Percentiles rank a stretch among this genome's conserved stretches.
Evolutionary conservation across 352 stramenopile genomes (phyloP).

Genomic region (Phytophthora palmivora): DNA sequence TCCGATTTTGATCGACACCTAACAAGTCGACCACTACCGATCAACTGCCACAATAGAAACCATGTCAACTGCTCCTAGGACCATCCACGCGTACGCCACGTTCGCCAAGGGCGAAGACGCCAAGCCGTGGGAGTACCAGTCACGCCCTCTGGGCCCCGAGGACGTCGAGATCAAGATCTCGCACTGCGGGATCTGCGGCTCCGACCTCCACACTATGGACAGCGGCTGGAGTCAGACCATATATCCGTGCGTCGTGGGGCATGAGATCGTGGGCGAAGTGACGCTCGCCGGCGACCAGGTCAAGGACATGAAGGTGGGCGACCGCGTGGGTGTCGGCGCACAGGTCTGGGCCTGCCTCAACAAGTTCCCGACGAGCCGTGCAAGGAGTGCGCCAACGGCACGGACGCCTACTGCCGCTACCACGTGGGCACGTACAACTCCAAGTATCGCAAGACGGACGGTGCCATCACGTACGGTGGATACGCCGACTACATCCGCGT

Average conservation of each 20-base stretch:
- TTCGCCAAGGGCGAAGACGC: slow-evolving; percentile 40
- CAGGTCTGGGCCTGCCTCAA: slow-evolving; percentile 56
- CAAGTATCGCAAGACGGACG: slow-evolving; percentile 44
- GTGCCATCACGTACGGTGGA: slow-evolving; percentile 47
- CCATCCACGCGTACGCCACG: slow-evolving; percentile 36
- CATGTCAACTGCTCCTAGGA: slow-evolving; percentile 31
- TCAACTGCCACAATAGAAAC: background rate
- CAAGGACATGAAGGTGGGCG: slow-evolving; percentile 22
- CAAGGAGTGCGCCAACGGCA: slow-evolving; percentile 57
- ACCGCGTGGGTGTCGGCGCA: slow-evolving; percentile 27
- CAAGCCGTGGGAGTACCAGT: slow-evolving; percentile 50
- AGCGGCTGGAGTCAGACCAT: slow-evolving; percentile 31
- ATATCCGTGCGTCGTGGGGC: slow-evolving; percentile 54
- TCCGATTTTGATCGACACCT: slow-evolving; percentile 20
- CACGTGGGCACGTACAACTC: slow-evolving; percentile 61
- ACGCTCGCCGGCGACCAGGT: slow-evolving; percentile 19
- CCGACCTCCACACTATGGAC: slow-evolving; percentile 30
- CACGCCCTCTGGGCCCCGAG: slow-evolving; percentile 11
- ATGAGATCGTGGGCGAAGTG: slow-evolving; percentile 45
- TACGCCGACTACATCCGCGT: slow-evolving; percentile 79
- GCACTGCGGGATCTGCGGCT: slow-evolving; percentile 35
- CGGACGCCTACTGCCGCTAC: slow-evolving; percentile 68
- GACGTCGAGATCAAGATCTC: slow-evolving; percentile 32
- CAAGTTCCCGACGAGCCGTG: slow-evolving; percentile 60
- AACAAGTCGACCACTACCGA: slow-evolving; percentile 24